A percentile compares a stretch with the other conserved stretches of the same genome.
phyloP scores from a whole-genome alignment of 768 basidiomycete genomes.

The Artomyces pyxidatus region DNA sequence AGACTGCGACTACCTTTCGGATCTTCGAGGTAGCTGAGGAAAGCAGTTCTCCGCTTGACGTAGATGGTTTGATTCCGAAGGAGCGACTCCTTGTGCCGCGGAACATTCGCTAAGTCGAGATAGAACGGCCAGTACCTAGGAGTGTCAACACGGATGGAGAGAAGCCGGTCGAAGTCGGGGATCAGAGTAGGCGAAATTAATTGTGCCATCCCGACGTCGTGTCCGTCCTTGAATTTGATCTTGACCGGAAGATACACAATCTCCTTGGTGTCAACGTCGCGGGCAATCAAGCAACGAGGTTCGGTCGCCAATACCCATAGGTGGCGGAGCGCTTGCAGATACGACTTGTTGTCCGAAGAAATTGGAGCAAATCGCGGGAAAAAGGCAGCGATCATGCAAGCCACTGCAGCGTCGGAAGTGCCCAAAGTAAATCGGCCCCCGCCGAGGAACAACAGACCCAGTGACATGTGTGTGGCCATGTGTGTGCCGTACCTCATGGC shows the following conservation, averaged over 20 bases:
- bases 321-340: constrained; percentile 88
- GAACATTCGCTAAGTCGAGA: constrained; percentile 63
- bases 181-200: constrained; percentile 91
- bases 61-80: constrained; percentile 75
- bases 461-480: constrained; percentile 81
- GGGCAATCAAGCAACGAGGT: constrained; percentile 84
- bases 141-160: constrained; percentile 83
- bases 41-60: constrained; percentile 89
- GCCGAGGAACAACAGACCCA: constrained; percentile 90
- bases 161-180: constrained; percentile 75
- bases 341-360: constrained; percentile 83
- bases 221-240: constrained; percentile 66
- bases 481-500: constrained; percentile 81
- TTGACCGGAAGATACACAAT: constrained; percentile 91
- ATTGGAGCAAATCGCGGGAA: constrained; percentile 80
- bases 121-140: constrained; percentile 94
- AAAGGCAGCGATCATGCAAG: constrained; percentile 82
- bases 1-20: constrained; percentile 88
- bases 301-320: constrained; percentile 95
- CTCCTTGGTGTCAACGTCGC: constrained; percentile 87
- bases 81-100: constrained; percentile 60
- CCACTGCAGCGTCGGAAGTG: constrained; percentile 86
- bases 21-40: constrained; percentile 89
- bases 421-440: constrained; percentile 89
- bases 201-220: constrained; percentile 56